phyloP scores from a whole-genome alignment of 495 filamentous ascomycete genomes.

The Cudoniella acicularis region DNA sequence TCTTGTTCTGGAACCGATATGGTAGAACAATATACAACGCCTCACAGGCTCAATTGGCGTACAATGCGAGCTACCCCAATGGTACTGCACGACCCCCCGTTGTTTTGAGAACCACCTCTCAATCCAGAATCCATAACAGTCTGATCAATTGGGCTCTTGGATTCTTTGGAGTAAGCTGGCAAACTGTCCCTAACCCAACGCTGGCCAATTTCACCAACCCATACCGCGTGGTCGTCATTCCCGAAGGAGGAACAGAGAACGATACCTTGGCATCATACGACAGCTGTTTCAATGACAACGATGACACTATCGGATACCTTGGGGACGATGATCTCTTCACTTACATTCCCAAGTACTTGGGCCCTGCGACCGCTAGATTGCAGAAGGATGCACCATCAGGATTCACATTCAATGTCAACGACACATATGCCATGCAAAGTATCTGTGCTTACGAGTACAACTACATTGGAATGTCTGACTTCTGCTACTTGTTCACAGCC shows the following conservation, averaged over 20 bases:
- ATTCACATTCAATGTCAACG: constrained; percentile 34
- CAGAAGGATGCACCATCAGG: constrained; percentile 32
- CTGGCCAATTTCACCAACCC: constrained; percentile 28
- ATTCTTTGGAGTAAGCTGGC: constrained; percentile 37
- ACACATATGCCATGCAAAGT: constrained; percentile 40
- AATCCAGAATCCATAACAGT: constrained; percentile 47
- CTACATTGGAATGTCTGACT: constrained; percentile 29
- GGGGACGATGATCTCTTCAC: constrained; percentile 32
- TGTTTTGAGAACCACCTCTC: constrained; percentile 45
- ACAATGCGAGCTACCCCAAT: constrained; percentile 42
- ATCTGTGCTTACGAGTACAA: constrained; percentile 37
- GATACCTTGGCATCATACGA: constrained; percentile 47
- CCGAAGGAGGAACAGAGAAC: constrained; percentile 43
- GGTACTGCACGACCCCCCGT: constrained; percentile 42
- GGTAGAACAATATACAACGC: constrained; percentile 48
- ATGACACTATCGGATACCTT: constrained; percentile 22
- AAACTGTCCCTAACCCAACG: constrained; percentile 24
- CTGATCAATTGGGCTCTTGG: constrained; percentile 39
- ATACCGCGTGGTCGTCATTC: constrained; percentile 44
- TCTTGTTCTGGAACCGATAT: constrained; percentile 50
- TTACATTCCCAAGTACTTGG: constrained; percentile 33
- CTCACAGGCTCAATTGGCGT: constrained; percentile 34
- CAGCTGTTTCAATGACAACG: constrained; percentile 31
- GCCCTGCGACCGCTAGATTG: constrained; percentile 28
- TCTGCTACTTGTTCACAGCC: constrained; percentile 36